phyloP scores from a whole-genome alignment of 2,329 filamentous ascomycete species.

The Fusarium scirpi region DNA sequence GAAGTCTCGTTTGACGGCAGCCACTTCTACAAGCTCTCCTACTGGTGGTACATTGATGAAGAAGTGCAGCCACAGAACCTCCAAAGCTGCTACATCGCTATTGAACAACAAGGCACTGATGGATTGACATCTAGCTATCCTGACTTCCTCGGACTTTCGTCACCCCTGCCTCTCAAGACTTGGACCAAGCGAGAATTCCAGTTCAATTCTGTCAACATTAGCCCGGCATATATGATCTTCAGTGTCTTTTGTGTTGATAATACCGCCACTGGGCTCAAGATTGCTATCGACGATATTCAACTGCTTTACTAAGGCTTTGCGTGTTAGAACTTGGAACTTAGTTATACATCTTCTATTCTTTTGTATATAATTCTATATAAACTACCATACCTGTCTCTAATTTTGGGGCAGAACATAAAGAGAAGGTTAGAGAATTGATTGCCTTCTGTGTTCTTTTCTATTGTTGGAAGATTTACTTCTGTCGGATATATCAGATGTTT shows the following conservation, averaged over 20 bases:
- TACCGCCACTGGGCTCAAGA: background rate
- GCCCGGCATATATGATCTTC: background rate
- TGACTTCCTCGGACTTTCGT: accelerated
- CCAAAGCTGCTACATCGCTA: background rate
- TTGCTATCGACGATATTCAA: background rate
- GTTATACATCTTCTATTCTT: too few relatives aligned
- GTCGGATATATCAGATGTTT: too few relatives aligned
- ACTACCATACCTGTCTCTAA: too few relatives aligned
- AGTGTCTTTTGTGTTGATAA: accelerated
- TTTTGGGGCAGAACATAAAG: too few relatives aligned
- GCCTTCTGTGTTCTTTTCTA: too few relatives aligned
- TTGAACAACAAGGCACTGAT: background rate
- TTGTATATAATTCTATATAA: too few relatives aligned
- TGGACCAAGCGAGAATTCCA: background rate
- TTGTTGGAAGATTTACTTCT: too few relatives aligned
- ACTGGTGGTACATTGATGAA: background rate
- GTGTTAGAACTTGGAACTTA: too few relatives aligned
- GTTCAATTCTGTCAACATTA: background rate
- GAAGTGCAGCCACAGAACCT: background rate
- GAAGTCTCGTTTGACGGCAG: accelerated
- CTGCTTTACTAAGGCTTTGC: background rate
- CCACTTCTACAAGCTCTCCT: background rate
- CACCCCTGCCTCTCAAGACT: background rate
- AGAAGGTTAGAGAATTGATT: too few relatives aligned
- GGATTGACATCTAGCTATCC: background rate